Conservation (phyloP, 805 yeast species). For the Saturnispora sanitii region DNA sequence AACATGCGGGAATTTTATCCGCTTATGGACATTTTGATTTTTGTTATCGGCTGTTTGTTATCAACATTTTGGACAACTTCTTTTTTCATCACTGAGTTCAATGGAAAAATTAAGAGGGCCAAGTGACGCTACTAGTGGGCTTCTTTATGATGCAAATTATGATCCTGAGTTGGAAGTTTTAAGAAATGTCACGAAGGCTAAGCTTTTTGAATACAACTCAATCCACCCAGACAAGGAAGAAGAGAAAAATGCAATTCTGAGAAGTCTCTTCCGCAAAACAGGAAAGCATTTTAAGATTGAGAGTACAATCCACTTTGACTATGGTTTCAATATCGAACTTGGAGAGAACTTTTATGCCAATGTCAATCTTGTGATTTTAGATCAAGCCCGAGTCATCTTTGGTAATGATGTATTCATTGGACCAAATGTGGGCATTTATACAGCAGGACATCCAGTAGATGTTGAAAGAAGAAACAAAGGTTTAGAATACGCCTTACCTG, state of each 20-base stretch:
- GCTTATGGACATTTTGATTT: too few species aligned
- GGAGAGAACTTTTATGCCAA: constrained; percentile 56
- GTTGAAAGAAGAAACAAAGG: constrained; percentile 34
- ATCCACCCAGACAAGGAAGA: constrained; percentile 1
- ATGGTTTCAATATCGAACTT: constrained; percentile 49
- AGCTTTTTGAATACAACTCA: constrained; percentile 1
- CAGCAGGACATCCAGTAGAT: constrained; percentile 59
- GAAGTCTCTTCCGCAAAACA: not conserved
- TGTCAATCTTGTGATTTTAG: constrained; percentile 46
- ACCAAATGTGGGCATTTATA: constrained; percentile 48
- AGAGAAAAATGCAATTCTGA: not conserved
- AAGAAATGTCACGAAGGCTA: not conserved
- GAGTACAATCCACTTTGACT: constrained; percentile 55
- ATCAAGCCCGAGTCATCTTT: constrained; percentile 48
- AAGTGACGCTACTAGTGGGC: constrained; percentile 3
- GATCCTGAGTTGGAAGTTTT: constrained; percentile 2
- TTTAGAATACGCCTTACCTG: constrained; percentile 46
- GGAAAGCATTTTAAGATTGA: constrained; percentile 20
- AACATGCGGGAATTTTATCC: too few species aligned
- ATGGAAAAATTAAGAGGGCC: constrained; percentile 3
- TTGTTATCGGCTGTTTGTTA: too few species aligned
- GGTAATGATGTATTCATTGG: constrained; percentile 55
- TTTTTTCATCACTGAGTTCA: too few species aligned
- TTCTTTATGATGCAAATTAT: constrained; percentile 3
- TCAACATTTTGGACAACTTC: too few species aligned